Conservation (phyloP, 805 yeast species). For the Candida chauliodis region DNA sequence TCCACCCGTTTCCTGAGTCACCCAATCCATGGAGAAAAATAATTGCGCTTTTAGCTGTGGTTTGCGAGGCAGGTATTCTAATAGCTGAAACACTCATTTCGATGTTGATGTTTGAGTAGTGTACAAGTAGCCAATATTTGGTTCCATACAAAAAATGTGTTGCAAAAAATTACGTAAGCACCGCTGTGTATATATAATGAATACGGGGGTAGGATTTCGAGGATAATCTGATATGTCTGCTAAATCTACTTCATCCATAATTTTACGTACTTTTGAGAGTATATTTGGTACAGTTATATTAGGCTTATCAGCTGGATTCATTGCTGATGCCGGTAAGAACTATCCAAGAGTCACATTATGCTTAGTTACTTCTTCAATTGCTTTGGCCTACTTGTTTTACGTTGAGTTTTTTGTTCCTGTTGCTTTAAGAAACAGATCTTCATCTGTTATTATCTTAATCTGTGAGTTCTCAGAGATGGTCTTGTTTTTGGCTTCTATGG, state of each 20-base stretch:
- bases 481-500: constrained; percentile 10
- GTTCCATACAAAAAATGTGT: background rate
- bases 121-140: background rate
- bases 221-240: constrained; percentile 3
- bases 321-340: constrained; percentile 5
- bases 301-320: constrained; percentile 9
- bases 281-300: constrained; percentile 6
- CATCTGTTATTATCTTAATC: constrained; percentile 7
- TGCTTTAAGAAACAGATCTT: background rate
- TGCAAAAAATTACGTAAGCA: constrained; percentile 4
- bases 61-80: constrained; percentile 21
- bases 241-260: background rate
- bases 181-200: too few relatives aligned
- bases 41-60: constrained; percentile 48
- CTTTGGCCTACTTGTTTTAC: constrained; percentile 8
- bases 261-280: constrained; percentile 8
- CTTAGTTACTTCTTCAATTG: constrained; percentile 5
- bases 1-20: constrained; percentile 88
- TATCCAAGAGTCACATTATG: constrained; percentile 7
- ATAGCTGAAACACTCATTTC: constrained; percentile 10
- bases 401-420: constrained; percentile 5
- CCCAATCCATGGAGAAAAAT: constrained; percentile 90
- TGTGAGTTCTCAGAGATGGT: constrained; percentile 5
- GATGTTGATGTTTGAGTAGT: constrained; percentile 4
- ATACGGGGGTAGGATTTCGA: too few relatives aligned